Percentiles rank a stretch among this genome's conserved stretches.
Conservation (phyloP, 768 basidiomycete species). For the Mycena vitilis region DNA sequence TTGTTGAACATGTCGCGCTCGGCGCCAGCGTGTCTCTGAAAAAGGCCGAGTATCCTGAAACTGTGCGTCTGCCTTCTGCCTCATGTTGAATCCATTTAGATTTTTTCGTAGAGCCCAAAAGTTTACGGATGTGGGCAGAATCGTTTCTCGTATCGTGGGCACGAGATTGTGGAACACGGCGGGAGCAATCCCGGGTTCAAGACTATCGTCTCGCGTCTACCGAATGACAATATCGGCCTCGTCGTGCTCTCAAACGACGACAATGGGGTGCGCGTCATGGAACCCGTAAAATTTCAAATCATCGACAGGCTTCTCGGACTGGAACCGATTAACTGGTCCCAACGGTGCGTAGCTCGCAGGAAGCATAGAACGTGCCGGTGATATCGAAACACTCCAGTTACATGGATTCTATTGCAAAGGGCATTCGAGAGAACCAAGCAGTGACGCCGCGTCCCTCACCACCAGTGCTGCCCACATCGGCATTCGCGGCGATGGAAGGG, state of each 20-base stretch:
- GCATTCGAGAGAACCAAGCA: slow-evolving; percentile 37
- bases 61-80: slow-evolving; percentile 13
- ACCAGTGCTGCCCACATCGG: slow-evolving; percentile 38
- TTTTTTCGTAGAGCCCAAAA: slow-evolving; percentile 45
- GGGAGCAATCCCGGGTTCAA: slow-evolving; percentile 54
- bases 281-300: slow-evolving; percentile 53
- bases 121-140: slow-evolving; percentile 56
- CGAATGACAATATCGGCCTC: slow-evolving; percentile 51
- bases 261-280: slow-evolving; percentile 47
- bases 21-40: slow-evolving; percentile 49
- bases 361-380: background rate
- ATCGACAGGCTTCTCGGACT: slow-evolving; percentile 50
- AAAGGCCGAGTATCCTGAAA: slow-evolving; percentile 53
- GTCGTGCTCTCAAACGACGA: slow-evolving; percentile 56
- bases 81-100: background rate
- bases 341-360: slow-evolving; percentile 39
- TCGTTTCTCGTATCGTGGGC: slow-evolving; percentile 53
- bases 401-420: slow-evolving; percentile 40
- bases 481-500: slow-evolving; percentile 40
- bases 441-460: slow-evolving; percentile 41
- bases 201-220: slow-evolving; percentile 34
- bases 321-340: slow-evolving; percentile 53
- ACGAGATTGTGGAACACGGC: slow-evolving; percentile 57
- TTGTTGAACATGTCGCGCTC: slow-evolving; percentile 52
- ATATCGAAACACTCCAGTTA: slow-evolving; percentile 37